Evolutionary conservation across 2,329 filamentous ascomycete species (phyloP).

Genomic region (Fusarium devonianum): DNA sequence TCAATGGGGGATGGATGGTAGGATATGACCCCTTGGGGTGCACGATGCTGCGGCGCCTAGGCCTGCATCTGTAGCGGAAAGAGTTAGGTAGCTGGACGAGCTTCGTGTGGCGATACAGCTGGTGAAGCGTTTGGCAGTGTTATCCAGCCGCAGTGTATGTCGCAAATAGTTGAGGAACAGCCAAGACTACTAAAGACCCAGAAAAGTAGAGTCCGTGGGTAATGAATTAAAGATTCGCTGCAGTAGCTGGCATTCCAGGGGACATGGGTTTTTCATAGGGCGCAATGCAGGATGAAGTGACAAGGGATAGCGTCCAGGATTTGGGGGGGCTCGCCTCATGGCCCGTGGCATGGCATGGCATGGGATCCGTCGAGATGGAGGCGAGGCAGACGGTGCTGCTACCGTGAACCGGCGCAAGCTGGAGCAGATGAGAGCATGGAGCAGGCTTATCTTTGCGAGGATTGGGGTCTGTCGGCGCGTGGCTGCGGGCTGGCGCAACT

Average conservation of each 20-base stretch:
- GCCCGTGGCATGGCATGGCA: constrained; percentile 36
- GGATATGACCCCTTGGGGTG: constrained; percentile 25
- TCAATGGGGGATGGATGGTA: constrained; percentile 7
- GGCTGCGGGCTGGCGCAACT: constrained; percentile 27
- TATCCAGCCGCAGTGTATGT: constrained; percentile 3
- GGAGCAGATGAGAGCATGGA: neutral
- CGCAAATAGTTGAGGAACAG: neutral
- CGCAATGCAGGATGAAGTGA: constrained; percentile 20
- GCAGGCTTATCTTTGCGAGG: constrained; percentile 30
- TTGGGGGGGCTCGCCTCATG: constrained; percentile 33
- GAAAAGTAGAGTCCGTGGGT: constrained; percentile 9
- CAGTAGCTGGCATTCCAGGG: constrained; percentile 22
- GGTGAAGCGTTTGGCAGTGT: constrained; percentile 12
- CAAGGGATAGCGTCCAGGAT: constrained; percentile 25
- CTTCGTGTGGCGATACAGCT: constrained; percentile 9
- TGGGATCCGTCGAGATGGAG: constrained; percentile 28
- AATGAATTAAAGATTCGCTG: constrained; percentile 17
- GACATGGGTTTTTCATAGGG: constrained; percentile 39
- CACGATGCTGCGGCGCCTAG: constrained; percentile 16
- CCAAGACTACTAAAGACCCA: neutral
- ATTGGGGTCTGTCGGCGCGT: constrained; percentile 25
- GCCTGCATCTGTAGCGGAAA: constrained; percentile 31
- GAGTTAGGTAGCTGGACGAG: constrained; percentile 10
- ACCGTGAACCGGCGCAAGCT: neutral
- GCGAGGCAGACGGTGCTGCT: constrained; percentile 10